Conservation (phyloP, 495 filamentous ascomycete species). For the Aspergillus haitiensis region DNA sequence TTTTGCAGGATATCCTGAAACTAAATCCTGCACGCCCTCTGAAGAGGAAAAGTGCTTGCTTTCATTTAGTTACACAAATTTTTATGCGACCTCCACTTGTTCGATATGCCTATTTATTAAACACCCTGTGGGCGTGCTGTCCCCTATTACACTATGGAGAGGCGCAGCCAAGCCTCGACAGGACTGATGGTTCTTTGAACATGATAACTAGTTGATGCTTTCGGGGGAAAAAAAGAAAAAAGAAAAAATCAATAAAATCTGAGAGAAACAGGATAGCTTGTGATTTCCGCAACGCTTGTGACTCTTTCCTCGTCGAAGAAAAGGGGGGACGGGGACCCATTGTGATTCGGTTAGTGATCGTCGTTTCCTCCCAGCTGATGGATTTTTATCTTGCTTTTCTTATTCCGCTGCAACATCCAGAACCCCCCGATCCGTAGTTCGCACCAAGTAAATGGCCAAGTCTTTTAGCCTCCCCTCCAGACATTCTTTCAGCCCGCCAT, state of each 20-base stretch:
- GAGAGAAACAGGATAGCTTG: not conserved
- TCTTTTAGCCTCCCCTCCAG: not conserved
- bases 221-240: no score
- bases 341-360: not conserved
- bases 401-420: not conserved
- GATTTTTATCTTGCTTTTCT: not conserved
- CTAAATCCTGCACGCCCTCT: no score
- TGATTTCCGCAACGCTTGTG: not conserved
- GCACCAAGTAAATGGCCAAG: not conserved
- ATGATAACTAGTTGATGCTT: no score
- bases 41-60: no score
- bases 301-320: not conserved
- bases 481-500: not conserved
- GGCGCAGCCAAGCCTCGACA: no score
- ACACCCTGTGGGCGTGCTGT: no score
- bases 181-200: no score
- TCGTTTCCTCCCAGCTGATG: constrained; percentile 1
- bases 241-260: no score
- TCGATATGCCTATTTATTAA: no score
- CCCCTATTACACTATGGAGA: no score
- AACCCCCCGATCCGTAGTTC: constrained; percentile 1
- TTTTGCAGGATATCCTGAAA: not conserved
- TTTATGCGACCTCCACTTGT: no score
- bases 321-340: not conserved
- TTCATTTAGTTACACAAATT: no score